Conservation (phyloP, 768 basidiomycete genomes). For the Neoboletus subvelutipes region DNA sequence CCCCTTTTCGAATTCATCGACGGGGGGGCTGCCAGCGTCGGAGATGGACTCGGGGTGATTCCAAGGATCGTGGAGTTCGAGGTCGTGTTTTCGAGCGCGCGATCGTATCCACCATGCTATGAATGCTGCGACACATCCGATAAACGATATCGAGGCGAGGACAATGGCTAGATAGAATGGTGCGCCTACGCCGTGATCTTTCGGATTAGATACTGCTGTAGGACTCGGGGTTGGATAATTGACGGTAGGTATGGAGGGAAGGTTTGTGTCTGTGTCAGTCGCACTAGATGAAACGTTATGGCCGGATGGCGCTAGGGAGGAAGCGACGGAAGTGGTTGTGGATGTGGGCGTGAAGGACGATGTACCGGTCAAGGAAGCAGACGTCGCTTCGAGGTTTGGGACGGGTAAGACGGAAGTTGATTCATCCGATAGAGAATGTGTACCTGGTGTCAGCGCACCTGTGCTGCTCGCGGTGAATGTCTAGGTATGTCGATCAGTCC, state of each 20-base stretch:
- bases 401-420: conserved; percentile 4
- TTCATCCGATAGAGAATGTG: neutral
- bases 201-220: conserved; percentile 19
- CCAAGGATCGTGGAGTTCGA: conserved; percentile 32
- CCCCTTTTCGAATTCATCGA: conserved; percentile 3
- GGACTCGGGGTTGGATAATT: conserved; percentile 25
- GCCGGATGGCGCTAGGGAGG: conserved; percentile 8
- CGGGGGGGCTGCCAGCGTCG: conserved; percentile 1
- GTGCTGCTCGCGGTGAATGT: conserved; percentile 2
- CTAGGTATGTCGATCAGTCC: conserved; percentile 8
- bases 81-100: conserved; percentile 36
- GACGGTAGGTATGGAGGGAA: conserved; percentile 26
- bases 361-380: conserved; percentile 5
- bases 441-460: conserved; percentile 1
- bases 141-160: conserved; percentile 45
- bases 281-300: conserved; percentile 1
- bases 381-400: conserved; percentile 22
- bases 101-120: conserved; percentile 50
- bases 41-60: conserved; percentile 32
- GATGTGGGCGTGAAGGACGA: conserved; percentile 3
- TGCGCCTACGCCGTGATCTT: conserved; percentile 29
- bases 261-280: conserved; percentile 19
- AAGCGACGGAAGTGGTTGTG: neutral
- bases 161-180: conserved; percentile 52
- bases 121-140: conserved; percentile 47